Evolutionary conservation across 2,329 filamentous ascomycete genomes (phyloP), one percentile per base, ranked within the genome.

Genomic region (Proliferodiscus dingleyae): DNA sequence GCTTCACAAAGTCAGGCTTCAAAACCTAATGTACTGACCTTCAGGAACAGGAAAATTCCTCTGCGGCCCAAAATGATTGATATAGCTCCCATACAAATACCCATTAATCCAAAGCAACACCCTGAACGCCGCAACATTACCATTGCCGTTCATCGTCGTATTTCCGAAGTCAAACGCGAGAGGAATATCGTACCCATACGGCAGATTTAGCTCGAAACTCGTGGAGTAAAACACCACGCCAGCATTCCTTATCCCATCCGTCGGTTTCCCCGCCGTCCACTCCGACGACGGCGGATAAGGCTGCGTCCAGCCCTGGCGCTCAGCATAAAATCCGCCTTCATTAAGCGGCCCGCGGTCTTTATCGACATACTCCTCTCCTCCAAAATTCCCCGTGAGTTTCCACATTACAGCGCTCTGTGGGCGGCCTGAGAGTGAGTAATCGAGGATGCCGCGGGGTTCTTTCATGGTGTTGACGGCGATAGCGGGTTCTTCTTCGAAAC

Each of bases 11-110:
- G n/a, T n/a, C n/a, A n/a, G n/a, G n/a, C n/a, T n/a, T n/a, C n/a
- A n/a, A n/a, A n/a, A n/a, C n/a, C n/a, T n/a, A n/a, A n/a, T n/a
- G n/a, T n/a, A n/a, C n/a, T n/a, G n/a, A n/a, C n/a, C 83, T 65
- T 87, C 76, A 0, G 85, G 85, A 0, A 89, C 83, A 1, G 83
- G 84, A 59, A 81, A 89, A 2, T 64, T 70, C 0, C 74, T 80
- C 67, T 89, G 85, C 1, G 86, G 85, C 0, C 86, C 85, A n/a
- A 89, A 71, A 50, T 87, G 82, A 58, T 77, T 80, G 24, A 78
- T 52, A 48, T 75, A 81, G 59, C 80, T 80, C 2, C 76, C 78
- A 49, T 80, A 87, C 62, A 89, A 84, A 63, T 80, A 89, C 2
- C 85, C 85, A 54, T 89, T 88, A 33, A 89, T 80, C 54, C 75